Base-by-base conservation (phyloP, 768 basidiomycete species). In the Xerocomus spinulosus region DNA sequence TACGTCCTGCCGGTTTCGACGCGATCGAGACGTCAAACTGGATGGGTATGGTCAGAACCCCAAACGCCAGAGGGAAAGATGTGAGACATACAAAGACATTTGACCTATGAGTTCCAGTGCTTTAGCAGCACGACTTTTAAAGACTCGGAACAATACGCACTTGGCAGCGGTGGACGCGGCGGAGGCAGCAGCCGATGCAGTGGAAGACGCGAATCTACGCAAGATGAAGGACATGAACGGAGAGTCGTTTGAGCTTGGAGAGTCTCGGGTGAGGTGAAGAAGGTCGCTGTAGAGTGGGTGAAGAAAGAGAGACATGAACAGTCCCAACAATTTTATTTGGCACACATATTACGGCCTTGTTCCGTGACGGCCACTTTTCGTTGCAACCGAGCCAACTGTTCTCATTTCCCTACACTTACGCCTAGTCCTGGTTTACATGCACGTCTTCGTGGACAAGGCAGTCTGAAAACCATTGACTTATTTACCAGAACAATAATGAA, bases 11-110 rank as follows among this genome's bases (percentile, higher is more conserved):
- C 4, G 81, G 78, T 39, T 74, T 61, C 14, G 68, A 67, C 65
- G 80, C 75, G 63, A 92, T 84, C 2, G 74, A 67, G 49, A 87
- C 60, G 46, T 86, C 79, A 53, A 87, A 86, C 85, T 85, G 44
- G n/a, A 9, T 18, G 25, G 13, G 9, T 9, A 38, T 10, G 38
- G 43, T 48, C 26, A 44, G 38, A 30, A n/a, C 21, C n/a, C 26
- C 29, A 18, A 32, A 39, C 24, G 14, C 13, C 14, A n/a, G n/a
- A 32, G n/a, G 28, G 9, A 23, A n/a, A 38, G 6, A 4, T 10
- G 51, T 49, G 41, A 48, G 62, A 62, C 70, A 37, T 64, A 70
- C 55, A 56, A 69, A 69, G 49, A 69, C 53, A 13, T 60, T 59
- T 15, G 56, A 33, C 24, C 61, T 61, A 36, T 38, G 1, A 9